These are phyloP conservation scores for Venturia oleaginea DNA, from an alignment of 2,329 filamentous ascomycete genomes.

Conservation along the genomic window DNA sequence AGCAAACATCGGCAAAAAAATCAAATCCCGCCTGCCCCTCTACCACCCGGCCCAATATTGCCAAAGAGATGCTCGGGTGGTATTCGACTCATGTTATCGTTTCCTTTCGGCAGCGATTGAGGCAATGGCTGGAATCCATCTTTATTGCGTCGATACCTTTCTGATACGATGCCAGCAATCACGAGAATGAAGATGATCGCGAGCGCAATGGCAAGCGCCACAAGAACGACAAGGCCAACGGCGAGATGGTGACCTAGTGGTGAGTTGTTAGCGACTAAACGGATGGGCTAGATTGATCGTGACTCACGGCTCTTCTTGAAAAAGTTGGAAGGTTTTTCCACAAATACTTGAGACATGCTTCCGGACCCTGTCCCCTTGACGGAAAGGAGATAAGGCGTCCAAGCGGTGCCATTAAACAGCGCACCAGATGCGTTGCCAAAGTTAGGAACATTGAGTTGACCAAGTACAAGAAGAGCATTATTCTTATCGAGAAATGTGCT, in stretches of 20 bases:
- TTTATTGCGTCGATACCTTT: slow-evolving; percentile 65
- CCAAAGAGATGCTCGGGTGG: slow-evolving; percentile 37
- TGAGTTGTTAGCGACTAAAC: slow-evolving; percentile 16
- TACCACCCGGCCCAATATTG: slow-evolving; percentile 2
- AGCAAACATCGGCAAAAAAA: background rate
- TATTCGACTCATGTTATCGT: slow-evolving; percentile 40
- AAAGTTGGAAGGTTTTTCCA: slow-evolving; percentile 64
- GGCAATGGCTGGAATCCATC: slow-evolving; percentile 76
- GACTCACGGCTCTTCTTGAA: slow-evolving; percentile 58
- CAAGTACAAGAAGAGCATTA: slow-evolving; percentile 75
- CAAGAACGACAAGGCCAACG: slow-evolving; percentile 69
- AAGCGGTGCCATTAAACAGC: slow-evolving; percentile 73
- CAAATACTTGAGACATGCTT: slow-evolving; percentile 73
- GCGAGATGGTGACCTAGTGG: slow-evolving; percentile 47
- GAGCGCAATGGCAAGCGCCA: slow-evolving; percentile 69
- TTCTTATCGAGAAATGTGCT: slow-evolving; percentile 55
- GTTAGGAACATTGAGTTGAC: slow-evolving; percentile 62
- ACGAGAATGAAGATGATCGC: slow-evolving; percentile 71
- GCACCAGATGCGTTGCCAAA: slow-evolving; percentile 80
- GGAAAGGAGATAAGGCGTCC: slow-evolving; percentile 73
- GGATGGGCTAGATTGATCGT: slow-evolving; percentile 15
- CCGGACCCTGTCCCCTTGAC: slow-evolving; percentile 58
- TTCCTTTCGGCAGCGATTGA: slow-evolving; percentile 40
- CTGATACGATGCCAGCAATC: slow-evolving; percentile 62
- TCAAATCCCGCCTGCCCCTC: background rate